These are phyloP conservation scores for Suillus clintonianus DNA, from an alignment of 768 basidiomycete genomes.

Conservation along the genomic window DNA sequence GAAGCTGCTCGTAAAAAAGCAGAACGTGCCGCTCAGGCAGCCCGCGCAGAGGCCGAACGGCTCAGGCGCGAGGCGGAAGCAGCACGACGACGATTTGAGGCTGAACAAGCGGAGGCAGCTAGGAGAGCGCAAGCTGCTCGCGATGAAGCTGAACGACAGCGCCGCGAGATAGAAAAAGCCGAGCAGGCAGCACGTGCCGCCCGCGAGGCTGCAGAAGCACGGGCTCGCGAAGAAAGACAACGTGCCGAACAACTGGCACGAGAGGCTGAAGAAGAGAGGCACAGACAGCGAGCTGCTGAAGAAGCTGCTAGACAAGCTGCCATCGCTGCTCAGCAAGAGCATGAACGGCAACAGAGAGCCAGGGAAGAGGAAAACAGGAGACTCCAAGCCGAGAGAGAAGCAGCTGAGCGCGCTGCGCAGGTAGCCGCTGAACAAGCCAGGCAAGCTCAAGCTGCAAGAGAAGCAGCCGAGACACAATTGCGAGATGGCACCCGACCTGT, in stretches of 20 bases:
- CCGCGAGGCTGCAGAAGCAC: slow-evolving; percentile 22
- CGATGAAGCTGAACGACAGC: slow-evolving; percentile 24
- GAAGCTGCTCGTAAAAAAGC: slow-evolving; percentile 15
- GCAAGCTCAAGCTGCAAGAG: slow-evolving; percentile 19
- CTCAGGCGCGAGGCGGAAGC: background rate
- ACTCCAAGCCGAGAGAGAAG: slow-evolving; percentile 13
- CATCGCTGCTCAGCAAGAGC: slow-evolving; percentile 25
- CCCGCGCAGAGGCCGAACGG: slow-evolving; percentile 23
- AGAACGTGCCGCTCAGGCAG: slow-evolving; percentile 26
- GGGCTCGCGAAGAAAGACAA: slow-evolving; percentile 24
- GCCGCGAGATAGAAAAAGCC: slow-evolving; percentile 22
- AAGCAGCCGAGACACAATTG: slow-evolving; percentile 15
- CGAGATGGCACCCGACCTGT: slow-evolving; percentile 15
- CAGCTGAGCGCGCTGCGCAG: slow-evolving; percentile 26
- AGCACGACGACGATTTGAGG: background rate
- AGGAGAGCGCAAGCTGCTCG: slow-evolving; percentile 23
- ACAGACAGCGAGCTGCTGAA: slow-evolving; percentile 16
- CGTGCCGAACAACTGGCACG: slow-evolving; percentile 17
- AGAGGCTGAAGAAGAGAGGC: slow-evolving; percentile 23
- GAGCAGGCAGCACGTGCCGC: slow-evolving; percentile 23
- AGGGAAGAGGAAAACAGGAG: slow-evolving; percentile 13
- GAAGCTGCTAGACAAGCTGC: slow-evolving; percentile 26
- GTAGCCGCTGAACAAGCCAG: slow-evolving; percentile 22
- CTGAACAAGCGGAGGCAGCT: slow-evolving; percentile 1
- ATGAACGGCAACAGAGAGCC: slow-evolving; percentile 19